Evolutionary conservation across 176 grass and related monocot species (phyloP).

Genomic region (Pontederia paniculata): DNA sequence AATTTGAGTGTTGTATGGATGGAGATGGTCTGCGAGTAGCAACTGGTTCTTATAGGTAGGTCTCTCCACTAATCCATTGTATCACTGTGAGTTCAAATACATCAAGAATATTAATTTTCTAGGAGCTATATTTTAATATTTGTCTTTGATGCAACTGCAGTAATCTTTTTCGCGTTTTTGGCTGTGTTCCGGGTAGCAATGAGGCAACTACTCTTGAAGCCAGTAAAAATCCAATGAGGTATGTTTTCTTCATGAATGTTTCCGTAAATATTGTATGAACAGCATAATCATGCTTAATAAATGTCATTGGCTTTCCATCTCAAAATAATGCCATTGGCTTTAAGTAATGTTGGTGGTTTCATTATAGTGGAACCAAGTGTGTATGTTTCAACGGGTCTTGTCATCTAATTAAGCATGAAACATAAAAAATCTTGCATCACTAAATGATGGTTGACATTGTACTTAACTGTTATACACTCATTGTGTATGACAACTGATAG

Average conservation of each 20-base stretch:
- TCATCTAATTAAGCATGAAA: too few species aligned
- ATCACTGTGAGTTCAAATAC: background rate
- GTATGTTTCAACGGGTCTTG: too few species aligned
- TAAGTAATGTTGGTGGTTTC: background rate
- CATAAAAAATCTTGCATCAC: too few species aligned
- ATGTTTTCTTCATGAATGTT: background rate
- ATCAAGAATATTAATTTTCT: constrained; percentile 2
- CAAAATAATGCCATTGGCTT: too few species aligned
- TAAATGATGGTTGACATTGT: too few species aligned
- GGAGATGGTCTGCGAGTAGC: constrained; percentile 59
- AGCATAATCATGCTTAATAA: background rate
- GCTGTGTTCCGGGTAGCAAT: constrained; percentile 36
- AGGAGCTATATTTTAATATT: background rate
- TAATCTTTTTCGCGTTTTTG: constrained; percentile 83
- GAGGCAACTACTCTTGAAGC: constrained; percentile 72
- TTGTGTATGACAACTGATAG: too few species aligned
- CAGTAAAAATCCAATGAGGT: constrained; percentile 81
- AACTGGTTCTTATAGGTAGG: constrained; percentile 86
- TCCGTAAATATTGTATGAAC: background rate
- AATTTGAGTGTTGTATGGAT: constrained; percentile 75
- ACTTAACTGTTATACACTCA: too few species aligned
- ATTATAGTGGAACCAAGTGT: too few species aligned
- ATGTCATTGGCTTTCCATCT: background rate
- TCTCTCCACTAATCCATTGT: constrained; percentile 9
- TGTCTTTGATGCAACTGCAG: constrained; percentile 26